Base-by-base conservation (phyloP, 225 moss, liverwort and hornwort species). In the Pleurozium schreberi region DNA sequence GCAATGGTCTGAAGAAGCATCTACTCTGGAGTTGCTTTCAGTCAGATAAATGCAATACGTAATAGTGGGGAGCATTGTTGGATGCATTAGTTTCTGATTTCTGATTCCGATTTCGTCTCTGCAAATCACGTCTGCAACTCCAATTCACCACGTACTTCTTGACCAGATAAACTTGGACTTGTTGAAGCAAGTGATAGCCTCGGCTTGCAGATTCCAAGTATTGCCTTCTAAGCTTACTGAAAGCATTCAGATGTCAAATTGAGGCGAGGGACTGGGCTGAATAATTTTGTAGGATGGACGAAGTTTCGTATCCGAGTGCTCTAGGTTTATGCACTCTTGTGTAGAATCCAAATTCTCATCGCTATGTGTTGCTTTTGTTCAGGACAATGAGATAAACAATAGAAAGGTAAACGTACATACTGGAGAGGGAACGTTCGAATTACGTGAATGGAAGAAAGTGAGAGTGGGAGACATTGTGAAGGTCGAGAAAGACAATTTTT, bases 351-450 rank as follows among this genome's bases (percentile, higher is more conserved):
- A 80, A 81, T 31, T 82, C 90, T 90, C 38, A 90, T 65, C 33
- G 36, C 26, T 86, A 33, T 84, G 61, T 88, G 65, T 59, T 77
- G 64, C 43, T 49, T 59, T 34, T 78, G 85, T 90, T 75, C 92
- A 99, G 99, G 99, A 99, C 84, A 95, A 96, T 82, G 99, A 96
- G 84, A 94, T 99, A 62, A 99, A 99, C 83, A 96, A 92, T 79
- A 93, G 99, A 79, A 94, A 95, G 67, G 96, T 97, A 9, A 91
- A 89, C 65, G 94, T 95, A 13, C 99, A 99, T 69, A 69, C 88
- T 11, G 93, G 95, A 79, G 93, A 93, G 20, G 99, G 99, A 18
- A 93, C 85, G 75, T 99, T 99, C 58, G 96, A 95, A 89, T 82
- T 62, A 53, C 92, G 91, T 36, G 92, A 95, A 42, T 99, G 99